phyloP scores from a whole-genome alignment of 352 stramenopile genomes.

The Ophiocytium majus region DNA sequence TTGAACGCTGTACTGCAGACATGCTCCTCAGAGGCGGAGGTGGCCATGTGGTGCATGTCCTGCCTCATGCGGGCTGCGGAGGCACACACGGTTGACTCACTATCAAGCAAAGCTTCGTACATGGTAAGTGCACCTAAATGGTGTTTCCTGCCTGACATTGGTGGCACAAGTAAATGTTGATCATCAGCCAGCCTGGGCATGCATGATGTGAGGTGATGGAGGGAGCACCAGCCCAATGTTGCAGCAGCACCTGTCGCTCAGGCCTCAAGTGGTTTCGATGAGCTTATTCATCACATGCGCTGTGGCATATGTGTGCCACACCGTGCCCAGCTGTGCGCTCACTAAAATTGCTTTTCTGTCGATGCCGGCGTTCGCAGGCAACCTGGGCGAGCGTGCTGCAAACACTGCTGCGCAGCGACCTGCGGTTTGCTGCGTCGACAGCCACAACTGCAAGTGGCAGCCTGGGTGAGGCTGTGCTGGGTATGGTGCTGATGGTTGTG shows the following conservation, averaged over 20 bases:
- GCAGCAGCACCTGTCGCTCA: not conserved
- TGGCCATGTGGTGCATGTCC: conserved; percentile 33
- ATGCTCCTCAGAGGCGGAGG: conserved; percentile 17
- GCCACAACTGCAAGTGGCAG: conserved; percentile 19
- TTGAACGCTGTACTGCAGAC: conserved; percentile 32
- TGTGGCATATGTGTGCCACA: not conserved
- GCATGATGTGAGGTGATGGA: no score
- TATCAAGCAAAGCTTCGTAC: no score
- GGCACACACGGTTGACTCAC: no score
- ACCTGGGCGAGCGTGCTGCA: conserved; percentile 10
- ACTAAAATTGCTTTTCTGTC: not conserved
- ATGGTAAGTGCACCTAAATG: no score
- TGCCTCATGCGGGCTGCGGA: conserved; percentile 45
- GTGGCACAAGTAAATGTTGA: no score
- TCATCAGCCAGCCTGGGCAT: no score
- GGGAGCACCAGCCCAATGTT: not conserved
- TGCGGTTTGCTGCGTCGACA: conserved; percentile 32
- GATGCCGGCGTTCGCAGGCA: no score
- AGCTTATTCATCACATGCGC: not conserved
- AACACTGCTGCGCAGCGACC: conserved; percentile 38
- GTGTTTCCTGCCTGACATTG: no score
- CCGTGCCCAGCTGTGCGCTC: not conserved
- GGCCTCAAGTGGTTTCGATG: no score
- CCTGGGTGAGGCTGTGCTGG: conserved; percentile 44
- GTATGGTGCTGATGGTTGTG: conserved; percentile 27